These are phyloP conservation scores for Thelephora terrestris DNA, from an alignment of 1,284 basidiomycete genomes.

Conservation along the genomic window DNA sequence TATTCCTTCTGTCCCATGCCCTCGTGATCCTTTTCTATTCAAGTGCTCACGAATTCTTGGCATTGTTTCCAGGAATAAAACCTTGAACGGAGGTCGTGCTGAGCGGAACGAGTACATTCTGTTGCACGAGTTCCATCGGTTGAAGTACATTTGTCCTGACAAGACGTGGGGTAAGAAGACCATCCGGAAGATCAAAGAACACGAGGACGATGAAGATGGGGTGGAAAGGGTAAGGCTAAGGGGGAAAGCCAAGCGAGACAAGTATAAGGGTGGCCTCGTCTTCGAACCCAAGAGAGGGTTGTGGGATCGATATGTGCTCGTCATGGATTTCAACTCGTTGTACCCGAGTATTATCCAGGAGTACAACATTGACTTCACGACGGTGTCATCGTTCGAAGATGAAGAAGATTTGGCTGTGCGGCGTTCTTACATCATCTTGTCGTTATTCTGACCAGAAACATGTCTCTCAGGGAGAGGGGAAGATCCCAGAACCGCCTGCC, in stretches of 20 bases:
- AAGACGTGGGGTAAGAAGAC: constrained; percentile 79
- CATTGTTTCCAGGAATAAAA: constrained; percentile 68
- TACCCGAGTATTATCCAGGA: constrained; percentile 99
- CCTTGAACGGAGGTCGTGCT: constrained; percentile 89
- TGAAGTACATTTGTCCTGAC: constrained; percentile 96
- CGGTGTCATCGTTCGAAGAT: constrained; percentile 64
- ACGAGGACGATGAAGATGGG: constrained; percentile 51
- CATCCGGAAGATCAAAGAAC: constrained; percentile 45
- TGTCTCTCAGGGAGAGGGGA: constrained; percentile 65
- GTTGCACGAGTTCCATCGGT: constrained; percentile 93
- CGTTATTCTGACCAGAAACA: constrained; percentile 4
- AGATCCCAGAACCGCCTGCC: constrained; percentile 83
- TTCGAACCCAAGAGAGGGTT: constrained; percentile 95
- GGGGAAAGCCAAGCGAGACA: constrained; percentile 76
- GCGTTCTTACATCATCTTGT: not conserved
- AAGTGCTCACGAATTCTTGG: constrained; percentile 3
- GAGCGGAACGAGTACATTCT: constrained; percentile 99
- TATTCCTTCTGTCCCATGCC: constrained; percentile 1
- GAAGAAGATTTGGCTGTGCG: constrained; percentile 41
- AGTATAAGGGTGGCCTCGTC: constrained; percentile 97
- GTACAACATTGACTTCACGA: constrained; percentile 99
- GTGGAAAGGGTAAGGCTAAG: constrained; percentile 38
- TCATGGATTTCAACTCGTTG: constrained; percentile 99
- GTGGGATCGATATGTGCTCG: constrained; percentile 95
- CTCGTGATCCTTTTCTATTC: constrained; percentile 3